Evolutionary conservation across 1,139 yeast species (phyloP), one percentile per base, ranked within the genome.

Genomic region (Zygosaccharomyces sapae): DNA sequence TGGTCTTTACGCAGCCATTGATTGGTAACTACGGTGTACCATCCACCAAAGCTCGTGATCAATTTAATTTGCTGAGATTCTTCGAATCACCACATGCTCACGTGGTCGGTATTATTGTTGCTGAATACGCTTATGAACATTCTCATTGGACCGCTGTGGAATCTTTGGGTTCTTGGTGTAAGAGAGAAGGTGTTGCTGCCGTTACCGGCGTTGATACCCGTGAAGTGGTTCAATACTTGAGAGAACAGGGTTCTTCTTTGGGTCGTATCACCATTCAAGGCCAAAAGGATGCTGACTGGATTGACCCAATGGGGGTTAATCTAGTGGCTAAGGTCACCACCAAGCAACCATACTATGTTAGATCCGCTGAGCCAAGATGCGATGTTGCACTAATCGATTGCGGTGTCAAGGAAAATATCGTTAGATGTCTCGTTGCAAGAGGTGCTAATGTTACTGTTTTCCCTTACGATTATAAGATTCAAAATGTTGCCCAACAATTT

Each of bases 91-190:
- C 97, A 10, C 79, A 79, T 56, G 82, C 87, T 51, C 97, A 92
- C 70, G 90, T 97, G 70, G 83, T 86, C 56, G 98, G 97, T 59
- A 88, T 92, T 51, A 96, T 92, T 44, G 97, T 92, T 41, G 88
- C 96, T 36, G 97, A 92, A 65, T 96, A 81, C 50, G 97, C 98
- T 25, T 79, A 90, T 75, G 80, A 88, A 67, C 88, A 92, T 70
- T 87, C 96, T 19, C 98, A 92, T 69, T 92, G 98, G 98, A 90
- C 97, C 37, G 98, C 98, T 3, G 96, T 92, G 37, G 97, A 92
- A 73, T 85, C 95, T 22, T 77, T 92, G 50, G 87, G 87, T 55
- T 87, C 86, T 60, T 92, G 97, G 97, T 92, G 98, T 73, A 80
- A 86, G 70, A 82, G 96, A 66, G 94, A 89, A 58, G 96, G 96